phyloP scores from a whole-genome alignment of 2,329 filamentous ascomycete genomes.

The Cyclaneusma minus region DNA sequence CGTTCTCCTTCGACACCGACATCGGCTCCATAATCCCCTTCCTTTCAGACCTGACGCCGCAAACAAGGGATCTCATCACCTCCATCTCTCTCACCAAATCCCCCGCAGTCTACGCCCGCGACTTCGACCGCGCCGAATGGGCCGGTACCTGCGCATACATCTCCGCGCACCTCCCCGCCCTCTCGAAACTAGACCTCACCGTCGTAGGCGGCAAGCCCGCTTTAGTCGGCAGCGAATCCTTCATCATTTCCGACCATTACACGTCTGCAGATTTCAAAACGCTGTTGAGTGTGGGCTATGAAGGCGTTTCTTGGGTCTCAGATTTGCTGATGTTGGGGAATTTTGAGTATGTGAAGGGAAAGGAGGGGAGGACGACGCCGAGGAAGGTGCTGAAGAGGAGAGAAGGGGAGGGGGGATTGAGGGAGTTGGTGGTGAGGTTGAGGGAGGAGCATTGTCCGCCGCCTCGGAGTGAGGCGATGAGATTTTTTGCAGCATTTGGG shows the following conservation, averaged over 20 bases:
- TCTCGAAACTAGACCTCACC: conserved; percentile 31
- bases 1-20: conserved; percentile 42
- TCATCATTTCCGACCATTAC: not conserved
- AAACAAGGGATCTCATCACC: conserved; percentile 29
- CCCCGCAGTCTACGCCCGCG: conserved; percentile 33
- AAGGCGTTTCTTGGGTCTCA: not conserved
- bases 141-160: conserved; percentile 32
- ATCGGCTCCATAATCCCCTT: conserved; percentile 46
- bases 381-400: conserved; percentile 28
- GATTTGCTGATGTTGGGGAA: conserved; percentile 22
- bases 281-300: not conserved
- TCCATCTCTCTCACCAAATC: conserved; percentile 39
- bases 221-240: not conserved
- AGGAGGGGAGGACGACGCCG: conserved; percentile 26
- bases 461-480: conserved; percentile 35
- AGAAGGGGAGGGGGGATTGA: conserved; percentile 38
- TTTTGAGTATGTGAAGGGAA: conserved; percentile 32
- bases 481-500: conserved; percentile 43
- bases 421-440: conserved; percentile 33
- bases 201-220: conserved; percentile 23
- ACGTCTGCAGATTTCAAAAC: not conserved
- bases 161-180: conserved; percentile 18
- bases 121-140: conserved; percentile 42
- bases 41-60: conserved; percentile 36
- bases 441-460: conserved; percentile 37